These are phyloP conservation scores for Panicum miliaceum DNA, from an alignment of 176 grass and related monocot species.

Conservation along the genomic window DNA sequence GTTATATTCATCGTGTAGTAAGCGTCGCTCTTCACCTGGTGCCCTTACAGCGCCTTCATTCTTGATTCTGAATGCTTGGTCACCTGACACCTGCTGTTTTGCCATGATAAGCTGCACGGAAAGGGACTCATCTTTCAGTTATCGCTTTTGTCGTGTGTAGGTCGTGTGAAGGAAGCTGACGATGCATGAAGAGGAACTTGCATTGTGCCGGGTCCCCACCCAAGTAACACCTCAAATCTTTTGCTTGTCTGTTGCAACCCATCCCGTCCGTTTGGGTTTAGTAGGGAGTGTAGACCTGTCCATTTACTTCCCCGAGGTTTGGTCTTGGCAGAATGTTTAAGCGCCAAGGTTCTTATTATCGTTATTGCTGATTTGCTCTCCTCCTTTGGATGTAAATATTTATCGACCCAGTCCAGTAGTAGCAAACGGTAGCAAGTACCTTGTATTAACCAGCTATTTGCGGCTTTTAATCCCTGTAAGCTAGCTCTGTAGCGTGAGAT, in stretches of 20 bases:
- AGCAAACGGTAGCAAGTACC: constrained; percentile 25
- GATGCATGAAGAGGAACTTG: constrained; percentile 31
- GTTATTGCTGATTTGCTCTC: constrained; percentile 22
- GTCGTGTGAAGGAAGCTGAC: constrained; percentile 40
- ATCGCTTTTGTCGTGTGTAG: constrained; percentile 44
- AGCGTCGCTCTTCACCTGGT: not conserved
- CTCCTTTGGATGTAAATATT: constrained; percentile 60
- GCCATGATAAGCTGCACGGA: constrained; percentile 14
- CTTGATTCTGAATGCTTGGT: constrained; percentile 29
- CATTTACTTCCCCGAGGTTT: constrained; percentile 24
- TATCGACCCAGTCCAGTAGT: constrained; percentile 26
- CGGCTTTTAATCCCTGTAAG: constrained; percentile 40
- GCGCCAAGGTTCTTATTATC: constrained; percentile 18
- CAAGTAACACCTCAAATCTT: constrained; percentile 42
- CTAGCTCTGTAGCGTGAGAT: constrained; percentile 38
- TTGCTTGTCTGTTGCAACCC: constrained; percentile 27
- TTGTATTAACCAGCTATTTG: constrained; percentile 60
- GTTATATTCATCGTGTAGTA: not conserved
- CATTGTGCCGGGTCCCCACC: constrained; percentile 31
- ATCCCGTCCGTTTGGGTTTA: constrained; percentile 14
- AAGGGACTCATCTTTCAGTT: constrained; percentile 44
- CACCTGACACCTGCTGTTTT: constrained; percentile 39
- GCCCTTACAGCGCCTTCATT: not conserved
- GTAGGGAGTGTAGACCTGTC: constrained; percentile 43
- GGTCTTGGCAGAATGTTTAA: constrained; percentile 48